Conservation (phyloP, 805 yeast genomes). For the Hanseniaspora vineae region DNA sequence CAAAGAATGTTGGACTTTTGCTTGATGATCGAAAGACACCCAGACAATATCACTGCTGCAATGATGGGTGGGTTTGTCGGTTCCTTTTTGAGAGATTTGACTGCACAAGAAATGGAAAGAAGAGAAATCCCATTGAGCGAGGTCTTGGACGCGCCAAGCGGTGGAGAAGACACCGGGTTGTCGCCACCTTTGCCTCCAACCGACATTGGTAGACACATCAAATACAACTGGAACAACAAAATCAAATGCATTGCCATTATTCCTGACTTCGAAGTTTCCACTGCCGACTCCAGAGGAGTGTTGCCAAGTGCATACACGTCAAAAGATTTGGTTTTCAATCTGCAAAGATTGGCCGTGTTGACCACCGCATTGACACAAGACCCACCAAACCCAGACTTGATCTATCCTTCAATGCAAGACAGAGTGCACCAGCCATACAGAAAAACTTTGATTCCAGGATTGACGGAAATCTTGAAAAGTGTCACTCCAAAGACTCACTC, state of each 20-base stretch:
- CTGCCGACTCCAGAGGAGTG: constrained; percentile 84
- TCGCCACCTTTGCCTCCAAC: constrained; percentile 75
- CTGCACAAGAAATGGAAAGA: constrained; percentile 55
- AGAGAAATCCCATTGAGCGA: constrained; percentile 77
- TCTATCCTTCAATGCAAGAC: constrained; percentile 94
- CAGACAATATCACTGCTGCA: constrained; percentile 96
- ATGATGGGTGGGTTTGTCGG: constrained; percentile 99
- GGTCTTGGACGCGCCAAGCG: constrained; percentile 68
- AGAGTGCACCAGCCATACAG: constrained; percentile 96
- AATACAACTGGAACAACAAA: constrained; percentile 68
- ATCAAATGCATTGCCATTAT: constrained; percentile 84
- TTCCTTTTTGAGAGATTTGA: constrained; percentile 73
- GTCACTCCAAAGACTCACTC: constrained; percentile 74
- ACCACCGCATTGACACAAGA: constrained; percentile 83
- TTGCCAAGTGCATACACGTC: constrained; percentile 70
- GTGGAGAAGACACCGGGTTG: constrained; percentile 54
- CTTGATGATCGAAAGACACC: constrained; percentile 95
- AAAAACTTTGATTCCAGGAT: constrained; percentile 81
- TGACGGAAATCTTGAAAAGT: constrained; percentile 62
- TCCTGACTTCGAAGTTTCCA: constrained; percentile 89
- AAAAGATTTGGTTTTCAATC: constrained; percentile 77
- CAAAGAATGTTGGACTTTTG: constrained; percentile 86
- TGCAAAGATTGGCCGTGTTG: constrained; percentile 84
- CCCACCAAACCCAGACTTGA: constrained; percentile 70
- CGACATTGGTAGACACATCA: constrained; percentile 78